These are phyloP conservation scores for Verticillium nubilum DNA, from an alignment of 2,329 filamentous ascomycete species.

Conservation along the genomic window DNA sequence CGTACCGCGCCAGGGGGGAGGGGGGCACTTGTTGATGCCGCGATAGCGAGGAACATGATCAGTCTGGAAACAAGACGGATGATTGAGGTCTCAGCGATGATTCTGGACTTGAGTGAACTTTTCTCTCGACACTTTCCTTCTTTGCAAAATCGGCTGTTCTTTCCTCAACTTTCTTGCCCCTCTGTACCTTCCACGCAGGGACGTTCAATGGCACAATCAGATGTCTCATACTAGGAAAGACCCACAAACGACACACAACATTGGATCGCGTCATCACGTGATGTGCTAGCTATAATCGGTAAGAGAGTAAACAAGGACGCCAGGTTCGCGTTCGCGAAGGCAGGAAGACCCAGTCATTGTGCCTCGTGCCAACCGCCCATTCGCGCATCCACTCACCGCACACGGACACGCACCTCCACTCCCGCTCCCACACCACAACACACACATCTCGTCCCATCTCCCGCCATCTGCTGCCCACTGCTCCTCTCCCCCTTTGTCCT, in stretches of 20 bases:
- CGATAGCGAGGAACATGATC: background rate
- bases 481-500: background rate
- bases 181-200: background rate
- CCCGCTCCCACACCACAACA: background rate
- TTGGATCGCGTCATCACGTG: slow-evolving; percentile 12
- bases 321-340: slow-evolving; percentile 11
- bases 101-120: background rate
- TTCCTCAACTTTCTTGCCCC: background rate
- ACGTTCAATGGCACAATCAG: background rate
- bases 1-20: background rate
- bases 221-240: background rate
- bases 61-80: background rate
- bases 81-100: background rate
- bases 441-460: background rate
- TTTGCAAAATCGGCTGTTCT: background rate
- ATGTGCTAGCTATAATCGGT: slow-evolving; percentile 1
- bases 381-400: background rate
- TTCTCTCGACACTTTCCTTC: background rate
- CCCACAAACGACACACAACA: background rate
- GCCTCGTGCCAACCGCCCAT: slow-evolving; percentile 1
- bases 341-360: background rate
- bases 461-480: background rate
- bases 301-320: slow-evolving; percentile 13
- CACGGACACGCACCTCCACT: background rate
- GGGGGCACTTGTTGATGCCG: background rate